phyloP scores from a whole-genome alignment of 805 yeast species.

The Ogataea siamensis region DNA sequence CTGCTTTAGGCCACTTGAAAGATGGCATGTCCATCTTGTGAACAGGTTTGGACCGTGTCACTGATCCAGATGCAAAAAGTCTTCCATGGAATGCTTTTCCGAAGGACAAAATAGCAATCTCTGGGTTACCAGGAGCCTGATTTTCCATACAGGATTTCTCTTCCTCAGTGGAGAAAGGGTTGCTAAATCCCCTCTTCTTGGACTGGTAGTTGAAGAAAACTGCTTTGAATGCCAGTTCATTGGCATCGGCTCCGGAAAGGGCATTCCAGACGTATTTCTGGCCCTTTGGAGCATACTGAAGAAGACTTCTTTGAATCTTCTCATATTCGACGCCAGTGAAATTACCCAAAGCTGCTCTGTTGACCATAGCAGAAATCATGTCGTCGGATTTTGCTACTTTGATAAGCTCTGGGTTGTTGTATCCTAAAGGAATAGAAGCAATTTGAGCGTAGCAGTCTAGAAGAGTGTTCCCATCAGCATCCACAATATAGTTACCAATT shows the following conservation, averaged over 20 bases:
- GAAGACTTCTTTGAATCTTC: conserved; percentile 51
- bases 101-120: conserved; percentile 81
- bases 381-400: conserved; percentile 67
- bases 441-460: conserved; percentile 82
- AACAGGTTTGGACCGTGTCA: conserved; percentile 91
- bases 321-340: conserved; percentile 68
- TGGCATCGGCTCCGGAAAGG: conserved; percentile 83
- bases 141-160: conserved; percentile 73
- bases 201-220: conserved; percentile 79
- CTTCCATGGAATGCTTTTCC: conserved; percentile 93
- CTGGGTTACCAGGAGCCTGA: conserved; percentile 85
- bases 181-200: conserved; percentile 59
- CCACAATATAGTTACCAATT: conserved; percentile 74
- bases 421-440: conserved; percentile 82
- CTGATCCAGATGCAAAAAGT: conserved; percentile 84
- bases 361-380: conserved; percentile 70
- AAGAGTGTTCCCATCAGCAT: conserved; percentile 72
- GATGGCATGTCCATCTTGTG: conserved; percentile 93
- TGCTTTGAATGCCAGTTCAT: conserved; percentile 86
- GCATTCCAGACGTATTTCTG: conserved; percentile 76
- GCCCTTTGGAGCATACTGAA: conserved; percentile 77
- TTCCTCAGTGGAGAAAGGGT: conserved; percentile 68
- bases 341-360: conserved; percentile 84
- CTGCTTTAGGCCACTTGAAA: conserved; percentile 96
- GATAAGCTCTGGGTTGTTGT: conserved; percentile 75